Base-by-base conservation (phyloP, 2,329 filamentous ascomycete genomes). In the Exophiala sideris region DNA sequence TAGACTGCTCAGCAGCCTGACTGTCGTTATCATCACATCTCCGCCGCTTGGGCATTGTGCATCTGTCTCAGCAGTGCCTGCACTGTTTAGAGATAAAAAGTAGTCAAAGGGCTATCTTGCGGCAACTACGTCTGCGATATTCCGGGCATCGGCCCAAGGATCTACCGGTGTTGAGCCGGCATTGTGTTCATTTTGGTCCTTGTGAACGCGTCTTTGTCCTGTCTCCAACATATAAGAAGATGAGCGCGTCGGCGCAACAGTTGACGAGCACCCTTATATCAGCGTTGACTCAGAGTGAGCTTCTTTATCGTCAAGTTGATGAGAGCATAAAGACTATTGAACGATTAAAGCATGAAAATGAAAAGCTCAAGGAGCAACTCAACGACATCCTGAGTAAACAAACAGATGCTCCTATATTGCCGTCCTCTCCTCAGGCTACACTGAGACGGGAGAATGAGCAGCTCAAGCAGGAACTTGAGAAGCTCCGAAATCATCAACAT, bases 301-400 rank as follows among this genome's bases (percentile, higher is more conserved):
- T n/a, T 70, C 72, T 58, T 47, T 48, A 42, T 42, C 50, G 14
- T 40, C 49, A 44, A 18, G 45, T 57, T 44, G 45, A 41, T 21
- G 49, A 52, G 34, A 56, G 45, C 38, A 51, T 34, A 39, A 49
- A 45, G 45, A 51, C 38, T 33, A 54, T 48, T 50, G 51, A 52
- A 44, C 39, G 24, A 33, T 48, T 58, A 53, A 52, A 52, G 58
- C 57, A 14, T 61, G 66, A 74, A 73, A 47, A 70, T 70, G 58
- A 74, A 77, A 42, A 45, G 38, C 38, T 57, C 18, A 54, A 48
- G 35, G 46, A 33, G 33, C 24, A 54, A 48, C 16, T 58, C 10
- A 14, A 61, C 32, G 50, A 45, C 6, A 20, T 52, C 21, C 45
- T 45, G 46, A 46, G 12, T 1, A 7, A 46, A 16, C 33, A 42